Evolutionary conservation across 2,329 filamentous ascomycete genomes (phyloP).

Genomic region (Pseudogymnoascus sp.): DNA sequence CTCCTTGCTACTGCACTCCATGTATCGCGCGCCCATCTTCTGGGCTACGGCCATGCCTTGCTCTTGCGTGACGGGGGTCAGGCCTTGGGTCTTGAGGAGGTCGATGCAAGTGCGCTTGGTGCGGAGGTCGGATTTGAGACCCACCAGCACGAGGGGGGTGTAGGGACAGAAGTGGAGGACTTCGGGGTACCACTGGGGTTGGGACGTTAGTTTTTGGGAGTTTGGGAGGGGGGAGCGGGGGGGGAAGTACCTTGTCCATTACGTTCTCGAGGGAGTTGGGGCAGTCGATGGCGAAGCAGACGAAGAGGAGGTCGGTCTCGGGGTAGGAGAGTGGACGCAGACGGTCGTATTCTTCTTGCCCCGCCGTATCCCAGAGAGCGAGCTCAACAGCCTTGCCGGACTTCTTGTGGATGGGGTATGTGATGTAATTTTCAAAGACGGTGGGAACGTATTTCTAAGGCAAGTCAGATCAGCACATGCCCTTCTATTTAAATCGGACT

Average conservation of each 20-base stretch:
- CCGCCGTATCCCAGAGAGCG: conserved; percentile 95
- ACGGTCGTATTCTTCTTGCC: conserved; percentile 97
- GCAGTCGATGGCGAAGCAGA: conserved; percentile 98
- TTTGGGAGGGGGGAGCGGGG: background rate
- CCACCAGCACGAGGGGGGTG: conserved; percentile 89
- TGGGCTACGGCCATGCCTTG: conserved; percentile 81
- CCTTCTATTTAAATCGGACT: background rate
- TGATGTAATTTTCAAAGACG: conserved; percentile 99
- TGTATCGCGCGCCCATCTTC: conserved; percentile 92
- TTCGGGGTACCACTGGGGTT: conserved; percentile 86
- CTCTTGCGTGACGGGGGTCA: conserved; percentile 87
- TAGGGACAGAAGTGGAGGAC: conserved; percentile 98
- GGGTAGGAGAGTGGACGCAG: conserved; percentile 93
- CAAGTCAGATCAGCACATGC: conserved; percentile 5
- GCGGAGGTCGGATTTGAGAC: conserved; percentile 93
- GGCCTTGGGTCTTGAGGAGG: conserved; percentile 93
- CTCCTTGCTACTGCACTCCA: conserved; percentile 98
- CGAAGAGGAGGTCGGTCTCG: conserved; percentile 94
- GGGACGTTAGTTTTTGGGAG: conserved; percentile 22
- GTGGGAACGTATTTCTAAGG: conserved; percentile 97
- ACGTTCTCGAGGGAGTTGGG: conserved; percentile 97
- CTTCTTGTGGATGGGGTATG: conserved; percentile 79
- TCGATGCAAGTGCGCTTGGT: conserved; percentile 96
- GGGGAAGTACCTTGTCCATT: conserved; percentile 74
- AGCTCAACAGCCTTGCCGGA: conserved; percentile 93